Evolutionary conservation across 345 rosid genomes (phyloP).

Genomic region (thale cress (Arabidopsis thaliana)): DNA sequence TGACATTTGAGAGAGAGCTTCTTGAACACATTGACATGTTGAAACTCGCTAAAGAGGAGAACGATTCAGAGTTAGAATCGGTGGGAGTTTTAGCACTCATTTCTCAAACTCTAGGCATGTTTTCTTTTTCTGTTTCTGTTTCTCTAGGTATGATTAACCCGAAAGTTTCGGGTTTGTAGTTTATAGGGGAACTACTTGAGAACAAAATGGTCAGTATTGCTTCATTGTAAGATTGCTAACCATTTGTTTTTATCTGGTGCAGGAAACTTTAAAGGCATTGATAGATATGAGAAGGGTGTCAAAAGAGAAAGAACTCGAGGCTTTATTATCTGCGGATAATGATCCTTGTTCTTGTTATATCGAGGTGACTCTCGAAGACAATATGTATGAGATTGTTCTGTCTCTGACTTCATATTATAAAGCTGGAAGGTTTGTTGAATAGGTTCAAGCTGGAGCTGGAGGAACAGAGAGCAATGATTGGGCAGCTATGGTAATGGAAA

Average conservation of each 20-base stretch:
- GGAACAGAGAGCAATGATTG: conserved; percentile 99
- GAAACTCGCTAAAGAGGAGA: conserved; percentile 89
- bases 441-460: conserved; percentile 99
- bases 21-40: conserved; percentile 97
- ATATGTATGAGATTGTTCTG: conserved; percentile 21
- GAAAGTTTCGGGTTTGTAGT: neutral
- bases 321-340: conserved; percentile 81
- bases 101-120: conserved; percentile 75
- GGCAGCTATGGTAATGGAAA: conserved; percentile 96
- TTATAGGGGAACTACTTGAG: neutral
- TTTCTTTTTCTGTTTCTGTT: conserved; percentile 35
- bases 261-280: conserved; percentile 79
- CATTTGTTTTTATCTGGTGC: conserved; percentile 20
- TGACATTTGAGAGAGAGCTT: conserved; percentile 73
- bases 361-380: conserved; percentile 55
- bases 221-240: conserved; percentile 14
- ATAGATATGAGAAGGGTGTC: conserved; percentile 78
- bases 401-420: conserved; percentile 15
- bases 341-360: conserved; percentile 83
- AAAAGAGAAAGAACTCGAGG: conserved; percentile 88
- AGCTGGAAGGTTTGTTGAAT: neutral
- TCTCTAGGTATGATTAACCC: neutral
- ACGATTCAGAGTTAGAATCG: conserved; percentile 87
- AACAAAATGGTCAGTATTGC: neutral
- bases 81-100: conserved; percentile 62